Base-by-base conservation (phyloP, 306 rosid genomes). In the Mucuna pruriens region DNA sequence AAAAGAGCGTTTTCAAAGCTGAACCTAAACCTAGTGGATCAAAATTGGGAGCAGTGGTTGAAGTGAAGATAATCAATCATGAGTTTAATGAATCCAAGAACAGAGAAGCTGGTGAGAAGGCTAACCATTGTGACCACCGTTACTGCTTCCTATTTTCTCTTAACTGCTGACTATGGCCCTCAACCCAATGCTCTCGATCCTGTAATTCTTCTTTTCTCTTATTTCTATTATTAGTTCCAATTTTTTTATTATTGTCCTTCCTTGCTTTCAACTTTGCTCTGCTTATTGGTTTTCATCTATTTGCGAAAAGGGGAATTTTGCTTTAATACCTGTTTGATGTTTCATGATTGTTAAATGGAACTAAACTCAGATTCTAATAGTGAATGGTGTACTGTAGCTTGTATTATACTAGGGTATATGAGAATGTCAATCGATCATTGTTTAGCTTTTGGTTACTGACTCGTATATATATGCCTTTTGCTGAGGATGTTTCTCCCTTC, bases 101-200 rank as follows among this genome's bases (percentile, higher is more conserved):
- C 88, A 1, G 99, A 93, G 23, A 90, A 91, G 86, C 67, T 95
- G 80, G 89, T 93, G 75, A 87, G 77, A 86, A 80, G 94, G 85
- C 46, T 94, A 42, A 88, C 99, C 9, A 73, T 91, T 90, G 91
- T 84, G 6, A 88, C 96, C 13, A 95, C 99, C 10, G 54, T 88
- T 22, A 77, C 92, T 36, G 97, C 97, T 69, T 85, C 95, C n/a
- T 95, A 95, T 84, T 95, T 95, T 86, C 97, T 93, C 85, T 68
- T 95, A 51, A 95, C 97, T 39, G 95, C 99, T 55, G 96, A 93
- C 10, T 95, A 95, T 75, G 98, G 98, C 57, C 79, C 97, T 2
- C 69, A 83, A 73, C 97, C 97, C 82, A 93, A 95, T 85, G 93
- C 63, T 73, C 97, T 95, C 26, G 97, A 95, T 34, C 97, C 97